Percentiles rank a stretch among this genome's conserved stretches.
Evolutionary conservation across 2,329 filamentous ascomycete genomes (phyloP).

Genomic region (Trichoderma arundinaceum): DNA sequence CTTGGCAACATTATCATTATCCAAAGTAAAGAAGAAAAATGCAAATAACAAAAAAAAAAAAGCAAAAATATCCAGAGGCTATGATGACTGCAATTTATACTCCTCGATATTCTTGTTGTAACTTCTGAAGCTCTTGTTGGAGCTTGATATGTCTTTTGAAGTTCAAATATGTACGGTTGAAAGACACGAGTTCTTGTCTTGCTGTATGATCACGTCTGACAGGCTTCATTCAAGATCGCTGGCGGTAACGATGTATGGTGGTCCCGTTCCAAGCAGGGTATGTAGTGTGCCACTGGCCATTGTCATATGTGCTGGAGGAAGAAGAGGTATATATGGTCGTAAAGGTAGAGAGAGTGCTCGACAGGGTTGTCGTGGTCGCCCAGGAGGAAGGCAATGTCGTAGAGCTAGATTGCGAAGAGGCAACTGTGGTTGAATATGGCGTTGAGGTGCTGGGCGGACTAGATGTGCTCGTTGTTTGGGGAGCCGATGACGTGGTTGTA

Average conservation of each 20-base stretch:
- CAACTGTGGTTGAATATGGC: neutral
- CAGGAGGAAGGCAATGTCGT: slow-evolving; percentile 32
- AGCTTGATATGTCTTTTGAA: slow-evolving; percentile 19
- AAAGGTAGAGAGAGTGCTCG: slow-evolving; percentile 33
- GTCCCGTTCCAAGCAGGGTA: slow-evolving; percentile 54
- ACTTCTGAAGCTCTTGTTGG: neutral
- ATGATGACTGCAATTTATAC: neutral
- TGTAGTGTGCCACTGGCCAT: slow-evolving; percentile 54
- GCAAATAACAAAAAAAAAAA: neutral
- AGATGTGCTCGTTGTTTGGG: neutral
- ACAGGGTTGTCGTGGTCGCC: slow-evolving; percentile 27
- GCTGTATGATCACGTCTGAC: slow-evolving; percentile 12
- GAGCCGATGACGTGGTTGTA: neutral
- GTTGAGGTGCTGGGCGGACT: neutral
- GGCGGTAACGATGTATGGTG: slow-evolving; percentile 15
- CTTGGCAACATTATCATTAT: slow-evolving; percentile 20
- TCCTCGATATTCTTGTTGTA: neutral
- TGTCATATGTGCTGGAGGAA: slow-evolving; percentile 45
- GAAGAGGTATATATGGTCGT: slow-evolving; percentile 35
- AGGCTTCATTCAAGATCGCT: neutral
- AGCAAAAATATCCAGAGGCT: neutral
- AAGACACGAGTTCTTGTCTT: neutral
- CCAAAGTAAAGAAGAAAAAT: neutral
- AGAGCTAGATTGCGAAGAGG: slow-evolving; percentile 10
- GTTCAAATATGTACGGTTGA: slow-evolving; percentile 30